Percentiles rank a stretch among this genome's conserved stretches.
These are phyloP conservation scores for Candida boleticola DNA, from an alignment of 805 yeast genomes.

Conservation along the genomic window DNA sequence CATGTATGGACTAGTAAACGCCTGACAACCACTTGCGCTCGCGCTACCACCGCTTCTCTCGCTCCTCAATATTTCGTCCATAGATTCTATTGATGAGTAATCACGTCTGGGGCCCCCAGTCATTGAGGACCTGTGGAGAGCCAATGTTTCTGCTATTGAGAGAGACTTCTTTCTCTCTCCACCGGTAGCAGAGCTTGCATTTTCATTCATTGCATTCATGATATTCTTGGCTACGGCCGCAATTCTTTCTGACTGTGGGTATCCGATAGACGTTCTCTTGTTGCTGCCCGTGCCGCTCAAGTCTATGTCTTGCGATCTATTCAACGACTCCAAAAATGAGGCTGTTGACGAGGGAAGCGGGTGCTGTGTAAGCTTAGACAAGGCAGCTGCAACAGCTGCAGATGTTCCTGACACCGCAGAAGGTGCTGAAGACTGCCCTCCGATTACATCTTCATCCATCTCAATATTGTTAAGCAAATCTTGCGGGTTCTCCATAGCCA, in stretches of 20 bases:
- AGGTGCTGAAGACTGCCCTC: neutral
- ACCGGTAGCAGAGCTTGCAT: neutral
- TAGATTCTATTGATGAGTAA: conserved; percentile 24
- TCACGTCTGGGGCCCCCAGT: conserved; percentile 24
- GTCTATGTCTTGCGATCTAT: conserved; percentile 14
- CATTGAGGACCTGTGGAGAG: conserved; percentile 50
- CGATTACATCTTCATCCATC: conserved; percentile 17
- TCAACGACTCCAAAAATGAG: conserved; percentile 13
- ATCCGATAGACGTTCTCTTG: neutral
- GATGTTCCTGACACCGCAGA: conserved; percentile 4
- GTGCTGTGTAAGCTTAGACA: conserved; percentile 8
- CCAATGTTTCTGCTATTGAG: conserved; percentile 61
- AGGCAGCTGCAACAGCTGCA: conserved; percentile 5
- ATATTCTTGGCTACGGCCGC: conserved; percentile 11
- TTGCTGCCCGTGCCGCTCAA: conserved; percentile 1
- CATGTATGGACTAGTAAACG: conserved; percentile 3
- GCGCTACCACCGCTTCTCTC: conserved; percentile 8
- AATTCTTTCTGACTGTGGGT: neutral
- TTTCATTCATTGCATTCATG: conserved; percentile 7
- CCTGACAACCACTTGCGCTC: neutral
- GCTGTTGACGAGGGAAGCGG: conserved; percentile 13
- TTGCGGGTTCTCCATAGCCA: conserved; percentile 69
- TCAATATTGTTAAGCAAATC: conserved; percentile 40
- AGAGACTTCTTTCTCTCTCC: conserved; percentile 25
- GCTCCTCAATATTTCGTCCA: conserved; percentile 21